Evolutionary conservation across 176 grass and related monocot genomes (phyloP).

Genomic region (bread wheat (Triticum aestivum)): DNA sequence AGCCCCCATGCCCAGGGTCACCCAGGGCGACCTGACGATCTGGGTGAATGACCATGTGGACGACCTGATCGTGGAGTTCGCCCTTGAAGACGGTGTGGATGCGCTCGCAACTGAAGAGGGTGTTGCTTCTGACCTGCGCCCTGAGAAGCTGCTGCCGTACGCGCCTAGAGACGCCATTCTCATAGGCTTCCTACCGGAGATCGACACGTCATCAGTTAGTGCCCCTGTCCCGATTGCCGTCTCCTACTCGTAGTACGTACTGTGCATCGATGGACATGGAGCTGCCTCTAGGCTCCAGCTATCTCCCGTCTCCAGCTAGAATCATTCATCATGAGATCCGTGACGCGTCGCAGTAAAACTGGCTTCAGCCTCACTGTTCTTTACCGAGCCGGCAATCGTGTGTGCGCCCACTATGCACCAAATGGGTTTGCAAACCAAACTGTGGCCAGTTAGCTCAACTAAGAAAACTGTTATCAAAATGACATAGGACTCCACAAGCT

Average conservation of each 20-base stretch:
- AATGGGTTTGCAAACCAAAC: too few species aligned
- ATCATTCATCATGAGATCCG: not conserved
- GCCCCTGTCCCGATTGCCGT: not conserved
- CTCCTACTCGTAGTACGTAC: not conserved
- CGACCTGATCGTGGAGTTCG: too few species aligned
- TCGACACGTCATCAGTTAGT: not conserved
- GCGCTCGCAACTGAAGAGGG: too few species aligned
- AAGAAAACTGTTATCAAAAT: not conserved
- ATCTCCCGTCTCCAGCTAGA: not conserved
- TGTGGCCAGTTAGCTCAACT: too few species aligned
- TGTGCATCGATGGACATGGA: not conserved
- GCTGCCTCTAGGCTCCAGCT: not conserved
- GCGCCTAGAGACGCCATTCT: not conserved
- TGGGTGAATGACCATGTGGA: too few species aligned
- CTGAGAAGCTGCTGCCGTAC: not conserved
- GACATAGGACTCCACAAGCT: not conserved
- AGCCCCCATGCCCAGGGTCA: too few species aligned
- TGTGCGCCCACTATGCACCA: not conserved
- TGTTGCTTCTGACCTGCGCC: not conserved
- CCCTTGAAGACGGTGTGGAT: too few species aligned
- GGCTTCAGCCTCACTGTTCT: not conserved
- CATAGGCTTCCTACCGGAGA: not conserved
- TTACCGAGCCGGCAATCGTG: not conserved
- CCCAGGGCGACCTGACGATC: too few species aligned
- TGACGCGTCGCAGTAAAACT: not conserved